Conservation (phyloP, 2,329 filamentous ascomycete species). For the Paraphaeosphaeria minitans region DNA sequence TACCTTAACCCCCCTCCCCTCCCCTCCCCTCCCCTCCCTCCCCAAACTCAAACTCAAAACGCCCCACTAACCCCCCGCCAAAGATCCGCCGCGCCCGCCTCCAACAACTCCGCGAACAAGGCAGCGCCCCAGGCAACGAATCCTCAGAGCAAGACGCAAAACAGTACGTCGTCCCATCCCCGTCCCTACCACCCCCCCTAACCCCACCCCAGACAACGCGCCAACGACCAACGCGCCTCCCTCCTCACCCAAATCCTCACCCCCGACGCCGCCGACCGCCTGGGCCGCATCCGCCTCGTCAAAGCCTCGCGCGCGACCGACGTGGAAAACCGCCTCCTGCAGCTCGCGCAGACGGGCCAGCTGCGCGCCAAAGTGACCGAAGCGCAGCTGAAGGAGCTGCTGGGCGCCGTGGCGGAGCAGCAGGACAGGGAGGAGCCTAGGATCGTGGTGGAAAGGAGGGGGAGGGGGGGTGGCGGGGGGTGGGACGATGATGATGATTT, state of each 20-base stretch:
- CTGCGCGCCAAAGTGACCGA: conserved; percentile 87
- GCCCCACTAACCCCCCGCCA: not conserved
- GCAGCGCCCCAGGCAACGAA: conserved; percentile 59
- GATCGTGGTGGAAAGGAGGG: conserved; percentile 84
- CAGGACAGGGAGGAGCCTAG: conserved; percentile 68
- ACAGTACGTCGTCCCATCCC: conserved; percentile 37
- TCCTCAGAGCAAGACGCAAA: conserved; percentile 65
- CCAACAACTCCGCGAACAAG: conserved; percentile 83
- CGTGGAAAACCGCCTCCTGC: conserved; percentile 91
- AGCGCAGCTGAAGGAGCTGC: conserved; percentile 87
- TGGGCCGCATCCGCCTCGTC: conserved; percentile 92
- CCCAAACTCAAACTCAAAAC: no score
- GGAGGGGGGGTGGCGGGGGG: conserved; percentile 76
- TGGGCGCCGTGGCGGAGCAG: conserved; percentile 80
- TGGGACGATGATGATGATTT: conserved; percentile 85
- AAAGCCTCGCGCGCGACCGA: conserved; percentile 89
- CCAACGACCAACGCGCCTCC: conserved; percentile 71
- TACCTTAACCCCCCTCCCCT: conserved; percentile 30
- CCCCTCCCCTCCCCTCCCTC: no score
- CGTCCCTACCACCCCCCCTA: not conserved
- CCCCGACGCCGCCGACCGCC: conserved; percentile 88
- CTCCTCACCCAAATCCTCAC: conserved; percentile 93
- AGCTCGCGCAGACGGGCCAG: conserved; percentile 86
- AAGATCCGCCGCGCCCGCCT: conserved; percentile 91
- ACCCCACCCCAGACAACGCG: conserved; percentile 48